Evolutionary conservation across 2,329 filamentous ascomycete species (phyloP), one percentile per base, ranked within the genome.

Genomic region (Graphiopsis chlorocephala): DNA sequence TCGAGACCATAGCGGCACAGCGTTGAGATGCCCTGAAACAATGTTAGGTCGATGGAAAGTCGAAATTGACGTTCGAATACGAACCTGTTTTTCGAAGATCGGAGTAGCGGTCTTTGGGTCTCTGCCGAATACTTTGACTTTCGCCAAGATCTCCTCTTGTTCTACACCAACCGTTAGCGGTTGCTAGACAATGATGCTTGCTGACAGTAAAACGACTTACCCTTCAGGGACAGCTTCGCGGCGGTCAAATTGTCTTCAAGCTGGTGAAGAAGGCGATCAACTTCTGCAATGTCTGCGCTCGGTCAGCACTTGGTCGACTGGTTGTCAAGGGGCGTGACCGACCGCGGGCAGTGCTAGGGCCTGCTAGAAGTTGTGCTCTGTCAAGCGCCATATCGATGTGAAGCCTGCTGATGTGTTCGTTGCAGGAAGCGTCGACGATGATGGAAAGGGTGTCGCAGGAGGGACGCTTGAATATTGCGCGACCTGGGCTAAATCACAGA

Each of bases 41-140:
- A 65, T 59, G 61, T 72, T 28, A 72, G 64, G 28, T 11, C n/a
- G 7, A n/a, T 45, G 38, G 3, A n/a, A 12, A 11, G 4, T 3
- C 4, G 1, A 20, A 23, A 45, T 8, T 11, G 8, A 10, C 3
- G 11, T 11, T 12, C 8, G 14, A 45, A 45, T 2, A 50, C 33
- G 10, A 82, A 90, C 92, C 78, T 89, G 82, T 76, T 86, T 85
- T n/a, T 90, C 90, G 78, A 95, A 97, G 65, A 98, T 94, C 1
- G 92, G 90, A 65, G 90, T 90, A 29, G 93, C 88, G 77, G 91
- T 83, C 31, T 80, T 81, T 8, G 89, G 86, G 71, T 90, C 88
- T 66, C 93, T 88, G 7, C 93, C 90, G 72, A 91, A 86, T 33
- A 93, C 81, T 77, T 97, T 97, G 57, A 97, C 82, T 70, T 92